Base-by-base conservation (phyloP, 495 filamentous ascomycete genomes). In the Cenococcum geophilum region DNA sequence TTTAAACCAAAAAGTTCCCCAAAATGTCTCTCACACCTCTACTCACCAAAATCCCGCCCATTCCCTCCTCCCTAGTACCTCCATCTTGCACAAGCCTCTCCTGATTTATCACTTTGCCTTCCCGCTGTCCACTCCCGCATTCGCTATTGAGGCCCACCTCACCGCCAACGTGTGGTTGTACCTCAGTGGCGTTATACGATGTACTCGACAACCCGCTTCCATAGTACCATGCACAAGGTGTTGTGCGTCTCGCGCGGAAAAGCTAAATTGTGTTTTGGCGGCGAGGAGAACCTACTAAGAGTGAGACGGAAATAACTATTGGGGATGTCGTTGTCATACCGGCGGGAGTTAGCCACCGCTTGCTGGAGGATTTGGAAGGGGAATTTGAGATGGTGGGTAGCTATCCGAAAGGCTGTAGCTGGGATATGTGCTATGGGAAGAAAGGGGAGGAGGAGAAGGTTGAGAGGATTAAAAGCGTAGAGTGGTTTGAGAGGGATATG, bases 381-480 rank as follows among this genome's bases (percentile, higher is more conserved):
- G 68, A 9, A 54, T 88, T 89, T 70, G 71, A 76, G 61, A 89
- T 88, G 83, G 79, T 89, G 6, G 86, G 84, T 11, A 78, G 76
- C 50, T 89, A 88, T 76, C 83, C 83, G 9, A 73, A 59, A 43
- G 77, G 77, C 1, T 79, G 77, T 52, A 66, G 73, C 27, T 88
- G 83, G 81, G 84, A 87, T 70, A 86, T 88, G 84, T 88, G 85
- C 62, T 89, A 87, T 74, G 85, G 86, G 22, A 72, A 72, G 58
- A 66, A 74, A 60, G 78, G 72, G 1, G 82, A 86, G 63, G 77
- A 82, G 62, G 72, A 73, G 42, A 80, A 80, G 66, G 68, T 79
- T 14, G 65, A 75, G 35, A 55, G 42, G 4, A 85, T 87, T 52
- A 61, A 67, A 50, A 56, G 70, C 14, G 53, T 85, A 61, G 66